Base-by-base conservation (phyloP, 768 basidiomycete genomes). In the Amanita thiersii region DNA sequence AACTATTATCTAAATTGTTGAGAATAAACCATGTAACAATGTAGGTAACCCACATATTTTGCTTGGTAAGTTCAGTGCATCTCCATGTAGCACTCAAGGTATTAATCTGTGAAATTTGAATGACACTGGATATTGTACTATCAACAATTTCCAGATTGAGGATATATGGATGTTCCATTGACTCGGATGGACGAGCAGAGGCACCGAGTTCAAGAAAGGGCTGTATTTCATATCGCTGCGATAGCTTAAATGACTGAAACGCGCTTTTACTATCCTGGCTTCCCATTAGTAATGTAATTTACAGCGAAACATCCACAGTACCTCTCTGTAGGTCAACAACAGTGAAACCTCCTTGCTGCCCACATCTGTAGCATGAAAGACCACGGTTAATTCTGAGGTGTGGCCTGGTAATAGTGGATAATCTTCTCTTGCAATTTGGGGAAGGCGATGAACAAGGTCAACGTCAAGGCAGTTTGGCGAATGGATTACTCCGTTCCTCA, bases 31-130 rank as follows among this genome's bases (percentile, higher is more conserved):
- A 21, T 31, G 28, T 37, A 30, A 52, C 33, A 39, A 54, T 25
- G 9, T 37, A 36, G 34, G 17, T 7, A 17, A 64, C 83, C 56
- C 50, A 83, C 80, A 62, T 52, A 14, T 55, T 47, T 7, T 38
- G 37, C 30, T 62, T 56, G 2, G 58, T 48, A n/a, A 72, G 40
- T 5, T 70, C 52, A 1, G 57, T 55, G 46, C 75, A 79, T 30
- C 58, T 56, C 90, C 90, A 92, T 4, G 65, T 62, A 1, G 86
- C 75, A 50, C 88, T 89, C 37, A 88, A 47, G 19, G 75, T 68
- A 3, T 70, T 72, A 5, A 91, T 50, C 49, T 86, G 79, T 3
- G 65, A 66, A 12, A 92, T 48, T 11, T 57, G 51, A 23, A 86
- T 52, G 11, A 65, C 52, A 17, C 55, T 55, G 3, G 63, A 63